Evolutionary conservation across 2,329 filamentous ascomycete genomes (phyloP), one percentile per base, ranked within the genome.

Genomic region (Colletotrichum karsti): DNA sequence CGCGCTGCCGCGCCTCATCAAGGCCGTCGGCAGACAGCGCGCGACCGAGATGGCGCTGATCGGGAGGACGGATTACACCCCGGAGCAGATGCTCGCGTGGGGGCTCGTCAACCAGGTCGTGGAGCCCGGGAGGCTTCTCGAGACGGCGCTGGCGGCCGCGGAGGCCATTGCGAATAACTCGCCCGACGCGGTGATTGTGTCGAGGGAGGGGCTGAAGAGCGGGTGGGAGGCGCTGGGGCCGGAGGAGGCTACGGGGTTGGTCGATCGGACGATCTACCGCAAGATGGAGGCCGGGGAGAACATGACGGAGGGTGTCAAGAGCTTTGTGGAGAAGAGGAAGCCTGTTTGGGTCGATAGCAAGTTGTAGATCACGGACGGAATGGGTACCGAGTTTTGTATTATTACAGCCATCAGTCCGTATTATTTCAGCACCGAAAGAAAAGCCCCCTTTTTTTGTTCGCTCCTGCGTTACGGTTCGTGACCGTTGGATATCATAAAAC

Each of bases 141-240:
- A 80, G 9, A 86, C 84, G 73, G 91, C 92, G 30, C 72, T 95
- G 39, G 79, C 80, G 67, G 83, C 91, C 77, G 93, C 92, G 13
- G 78, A 76, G 42, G 80, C 84, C 75, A 86, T 95, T 72, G 88
- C 88, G 18, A 85, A 75, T 67, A 91, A 92, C 77, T 93, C 90
- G 72, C 93, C 93, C 2, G 93, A 96, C 78, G 85, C 91, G 24
- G 87, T 95, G 33, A 88, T 95, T 73, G 91, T 93, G n/a, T 91
- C 84, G 67, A 84, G 92, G 22, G 90, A 91, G 75, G 93, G 92
- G 0, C 74, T 96, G 56, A 88, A 91, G 77, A 79, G 92, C 70
- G 92, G 91, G 0, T 94, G 91, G 92, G 92, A 93, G 73, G 87
- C 84, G 1, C 79, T 90, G 20, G 88, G 90, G 10, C 91, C 90